phyloP scores from a whole-genome alignment of 805 yeast genomes.

The Phaffomyces thermotolerans region DNA sequence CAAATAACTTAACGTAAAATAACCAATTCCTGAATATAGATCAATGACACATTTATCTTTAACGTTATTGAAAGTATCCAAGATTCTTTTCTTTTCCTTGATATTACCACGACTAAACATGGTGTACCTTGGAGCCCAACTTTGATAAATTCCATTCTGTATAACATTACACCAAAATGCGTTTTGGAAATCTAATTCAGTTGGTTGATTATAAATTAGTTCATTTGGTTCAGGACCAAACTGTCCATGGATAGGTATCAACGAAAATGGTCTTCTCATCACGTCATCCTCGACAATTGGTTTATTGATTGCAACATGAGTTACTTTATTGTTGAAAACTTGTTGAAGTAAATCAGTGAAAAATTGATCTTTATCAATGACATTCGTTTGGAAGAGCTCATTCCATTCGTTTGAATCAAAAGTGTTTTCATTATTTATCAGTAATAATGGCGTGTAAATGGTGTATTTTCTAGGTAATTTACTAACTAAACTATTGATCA shows the following conservation, averaged over 20 bases:
- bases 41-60: conserved; percentile 47
- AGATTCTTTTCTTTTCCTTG: conserved; percentile 66
- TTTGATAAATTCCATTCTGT: conserved; percentile 71
- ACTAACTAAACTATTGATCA: neutral
- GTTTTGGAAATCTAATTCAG: conserved; percentile 32
- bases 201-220: conserved; percentile 29
- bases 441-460: conserved; percentile 59
- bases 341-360: conserved; percentile 19
- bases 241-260: conserved; percentile 56
- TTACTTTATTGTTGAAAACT: conserved; percentile 20
- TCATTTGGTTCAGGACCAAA: conserved; percentile 43
- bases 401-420: conserved; percentile 36
- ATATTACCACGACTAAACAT: conserved; percentile 88
- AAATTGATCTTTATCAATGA: conserved; percentile 7
- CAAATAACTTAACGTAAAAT: conserved; percentile 66
- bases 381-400: conserved; percentile 9
- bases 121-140: conserved; percentile 80
- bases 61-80: conserved; percentile 35
- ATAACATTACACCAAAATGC: conserved; percentile 67
- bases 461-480: conserved; percentile 48
- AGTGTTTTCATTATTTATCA: conserved; percentile 45
- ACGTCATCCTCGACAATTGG: conserved; percentile 53
- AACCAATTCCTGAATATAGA: conserved; percentile 80
- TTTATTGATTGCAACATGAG: conserved; percentile 65
- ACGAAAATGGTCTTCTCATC: conserved; percentile 58